Percentiles rank a stretch among this genome's conserved stretches.
These are phyloP conservation scores for Grosmannia huntii DNA, from an alignment of 2,329 filamentous ascomycete genomes.

Conservation along the genomic window DNA sequence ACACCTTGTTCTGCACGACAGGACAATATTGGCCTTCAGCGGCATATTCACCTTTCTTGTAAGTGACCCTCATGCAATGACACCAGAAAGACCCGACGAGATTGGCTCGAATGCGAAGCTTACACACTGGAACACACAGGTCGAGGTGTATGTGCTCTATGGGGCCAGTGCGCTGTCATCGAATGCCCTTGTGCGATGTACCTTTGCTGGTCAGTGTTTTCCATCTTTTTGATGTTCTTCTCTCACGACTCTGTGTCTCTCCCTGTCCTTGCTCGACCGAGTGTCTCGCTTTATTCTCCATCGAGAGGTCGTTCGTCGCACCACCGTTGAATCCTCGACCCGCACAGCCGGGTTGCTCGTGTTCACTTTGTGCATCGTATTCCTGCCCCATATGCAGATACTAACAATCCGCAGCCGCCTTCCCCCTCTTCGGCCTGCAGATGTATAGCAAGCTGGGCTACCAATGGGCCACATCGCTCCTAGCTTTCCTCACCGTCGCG, in stretches of 20 bases:
- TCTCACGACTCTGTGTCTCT: neutral
- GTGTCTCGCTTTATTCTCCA: neutral
- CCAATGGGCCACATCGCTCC: constrained; percentile 53
- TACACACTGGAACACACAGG: constrained; percentile 24
- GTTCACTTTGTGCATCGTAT: neutral
- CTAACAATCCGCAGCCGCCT: constrained; percentile 40
- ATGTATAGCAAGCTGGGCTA: constrained; percentile 60
- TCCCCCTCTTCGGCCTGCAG: constrained; percentile 61
- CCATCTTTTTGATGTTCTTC: neutral
- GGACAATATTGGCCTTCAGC: constrained; percentile 64
- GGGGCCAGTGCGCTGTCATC: constrained; percentile 70
- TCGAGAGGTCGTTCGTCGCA: neutral
- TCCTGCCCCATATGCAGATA: neutral
- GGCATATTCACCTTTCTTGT: constrained; percentile 85
- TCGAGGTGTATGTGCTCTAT: constrained; percentile 65
- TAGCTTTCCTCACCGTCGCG: constrained; percentile 47
- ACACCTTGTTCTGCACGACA: constrained; percentile 21
- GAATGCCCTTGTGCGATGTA: constrained; percentile 66
- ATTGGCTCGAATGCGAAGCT: constrained; percentile 1
- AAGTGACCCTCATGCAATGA: constrained; percentile 18
- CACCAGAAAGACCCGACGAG: neutral
- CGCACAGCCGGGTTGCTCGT: neutral
- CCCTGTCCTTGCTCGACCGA: neutral
- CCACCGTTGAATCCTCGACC: neutral
- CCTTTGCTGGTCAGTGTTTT: constrained; percentile 49